Base-by-base conservation (phyloP, 495 filamentous ascomycete genomes). In the Poronia punctata region DNA sequence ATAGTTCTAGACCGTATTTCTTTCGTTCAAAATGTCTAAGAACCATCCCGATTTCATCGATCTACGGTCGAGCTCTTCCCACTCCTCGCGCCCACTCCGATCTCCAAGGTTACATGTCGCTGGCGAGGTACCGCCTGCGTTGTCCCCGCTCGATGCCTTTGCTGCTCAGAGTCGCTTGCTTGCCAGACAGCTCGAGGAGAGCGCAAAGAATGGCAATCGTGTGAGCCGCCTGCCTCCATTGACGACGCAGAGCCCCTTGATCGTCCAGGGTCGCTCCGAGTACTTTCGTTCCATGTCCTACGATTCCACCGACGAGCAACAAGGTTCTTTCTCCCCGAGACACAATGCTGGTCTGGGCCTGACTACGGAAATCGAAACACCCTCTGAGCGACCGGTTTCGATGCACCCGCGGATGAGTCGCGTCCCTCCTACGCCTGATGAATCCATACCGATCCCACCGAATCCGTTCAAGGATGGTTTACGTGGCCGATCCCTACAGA, bases 91-190 rank as follows among this genome's bases (percentile, higher is more conserved):
- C 25, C 65, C 75, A 8, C 62, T 82, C 5, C 69, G 71, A 37
- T 87, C 83, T 3, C 83, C 84, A 28, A 78, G 83, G 37, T 66
- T 89, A 45, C 85, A 90, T 56, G 71, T 82, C 38, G 82, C 84
- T 35, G 92, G 90, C 34, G 92, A 95, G 51, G 73, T 88, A 7
- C 90, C 92, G 22, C 92, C 92, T 11, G 83, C 88, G 21, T 76
- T 96, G 34, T 97, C 92, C 2, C 92, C 92, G 11, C 76, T 98
- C 32, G 92, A 97, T 71, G 90, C 92, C 26, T 86, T 98, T 47
- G 88, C 87, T 12, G 74, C 86, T 43, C 89, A 95, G 48, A 88
- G 88, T 42, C 82, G 88, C 35, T 59, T 90, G 47, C 74, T 97
- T 31, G 84, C 86, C n/a, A 83, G 78, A 61, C 82, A 93, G 58